Evolutionary conservation across 108 stramenopile species (phyloP).

Genomic region (Aureococcus anophagefferens): DNA sequence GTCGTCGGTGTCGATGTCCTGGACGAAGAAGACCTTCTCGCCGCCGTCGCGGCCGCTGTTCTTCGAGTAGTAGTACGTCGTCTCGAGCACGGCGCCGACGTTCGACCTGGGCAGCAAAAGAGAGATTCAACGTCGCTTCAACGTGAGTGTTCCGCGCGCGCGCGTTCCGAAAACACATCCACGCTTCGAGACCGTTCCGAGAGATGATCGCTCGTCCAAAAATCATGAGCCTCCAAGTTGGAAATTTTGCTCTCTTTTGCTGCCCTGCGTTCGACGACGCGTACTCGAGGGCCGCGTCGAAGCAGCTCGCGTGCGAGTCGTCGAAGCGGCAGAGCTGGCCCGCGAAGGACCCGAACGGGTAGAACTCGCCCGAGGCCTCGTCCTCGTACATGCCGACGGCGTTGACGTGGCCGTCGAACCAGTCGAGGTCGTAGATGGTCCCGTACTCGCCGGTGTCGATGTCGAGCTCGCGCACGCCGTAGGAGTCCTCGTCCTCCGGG

Average conservation of each 20-base stretch:
- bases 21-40: not conserved
- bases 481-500: not conserved
- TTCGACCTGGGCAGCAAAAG: too few relatives aligned
- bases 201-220: too few relatives aligned
- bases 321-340: not conserved
- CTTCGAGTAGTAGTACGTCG: not conserved
- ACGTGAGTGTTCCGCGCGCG: too few relatives aligned
- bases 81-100: not conserved
- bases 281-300: not conserved
- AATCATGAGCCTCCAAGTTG: too few relatives aligned
- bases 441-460: not conserved
- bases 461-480: not conserved
- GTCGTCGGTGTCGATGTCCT: not conserved
- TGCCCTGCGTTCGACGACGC: not conserved
- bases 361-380: not conserved
- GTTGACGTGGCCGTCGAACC: not conserved
- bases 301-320: not conserved
- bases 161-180: too few relatives aligned
- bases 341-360: not conserved
- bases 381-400: not conserved
- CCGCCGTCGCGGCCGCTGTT: not conserved
- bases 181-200: too few relatives aligned
- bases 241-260: too few relatives aligned
- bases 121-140: too few relatives aligned
- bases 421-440: not conserved